Conservation (phyloP, 2,329 filamentous ascomycete species). For the Pyrenophora graminea region DNA sequence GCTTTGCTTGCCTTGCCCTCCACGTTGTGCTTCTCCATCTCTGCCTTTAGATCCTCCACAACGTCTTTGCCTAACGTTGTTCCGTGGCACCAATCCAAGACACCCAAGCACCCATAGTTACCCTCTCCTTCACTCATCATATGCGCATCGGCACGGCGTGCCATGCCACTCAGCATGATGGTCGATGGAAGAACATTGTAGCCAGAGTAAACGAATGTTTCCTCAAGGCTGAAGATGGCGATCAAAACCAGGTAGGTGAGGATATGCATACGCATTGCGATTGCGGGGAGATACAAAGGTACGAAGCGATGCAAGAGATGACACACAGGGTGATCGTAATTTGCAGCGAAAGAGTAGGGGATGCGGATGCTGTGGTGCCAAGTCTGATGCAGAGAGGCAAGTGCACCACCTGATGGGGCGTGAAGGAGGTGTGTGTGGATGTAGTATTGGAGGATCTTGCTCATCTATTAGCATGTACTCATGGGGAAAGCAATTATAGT, state of each 20-base stretch:
- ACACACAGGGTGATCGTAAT: constrained; percentile 70
- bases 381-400: constrained; percentile 50
- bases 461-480: constrained; percentile 4
- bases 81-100: constrained; percentile 51
- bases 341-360: constrained; percentile 66
- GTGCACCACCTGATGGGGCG: constrained; percentile 34
- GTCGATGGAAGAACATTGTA: constrained; percentile 65
- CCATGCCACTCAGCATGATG: constrained; percentile 62
- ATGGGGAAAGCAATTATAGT: constrained; percentile 5
- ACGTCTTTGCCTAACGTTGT: constrained; percentile 60
- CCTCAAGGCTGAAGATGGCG: constrained; percentile 66
- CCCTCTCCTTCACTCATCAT: constrained; percentile 61
- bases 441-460: constrained; percentile 68
- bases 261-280: constrained; percentile 69
- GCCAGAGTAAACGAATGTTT: constrained; percentile 69
- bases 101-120: constrained; percentile 66
- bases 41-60: constrained; percentile 58
- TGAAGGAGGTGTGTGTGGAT: constrained; percentile 76
- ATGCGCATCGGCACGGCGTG: constrained; percentile 62
- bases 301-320: constrained; percentile 67
- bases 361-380: constrained; percentile 64
- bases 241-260: constrained; percentile 72
- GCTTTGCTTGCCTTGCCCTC: constrained; percentile 49
- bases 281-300: constrained; percentile 68
- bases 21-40: constrained; percentile 60